Percentiles rank a stretch among this genome's conserved stretches.
Conservation (phyloP, 805 yeast species). For the Pichia heedii region DNA sequence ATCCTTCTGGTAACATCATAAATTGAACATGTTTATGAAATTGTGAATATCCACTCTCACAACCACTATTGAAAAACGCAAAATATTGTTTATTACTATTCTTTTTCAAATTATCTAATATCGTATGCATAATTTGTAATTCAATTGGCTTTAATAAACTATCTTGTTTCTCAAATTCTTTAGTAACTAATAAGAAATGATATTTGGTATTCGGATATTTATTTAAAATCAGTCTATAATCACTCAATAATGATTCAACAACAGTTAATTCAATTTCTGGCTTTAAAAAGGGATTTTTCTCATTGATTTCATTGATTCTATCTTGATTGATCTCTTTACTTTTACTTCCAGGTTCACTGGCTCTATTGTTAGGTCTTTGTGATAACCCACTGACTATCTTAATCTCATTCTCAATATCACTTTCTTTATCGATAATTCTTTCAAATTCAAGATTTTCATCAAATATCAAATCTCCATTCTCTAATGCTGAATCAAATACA, state of each 20-base stretch:
- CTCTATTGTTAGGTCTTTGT: slow-evolving; percentile 29
- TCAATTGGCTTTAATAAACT: slow-evolving; percentile 68
- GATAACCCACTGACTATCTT: slow-evolving; percentile 27
- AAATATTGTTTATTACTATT: slow-evolving; percentile 37
- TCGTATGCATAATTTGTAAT: slow-evolving; percentile 45
- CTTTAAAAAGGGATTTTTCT: slow-evolving; percentile 63
- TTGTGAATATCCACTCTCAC: slow-evolving; percentile 87
- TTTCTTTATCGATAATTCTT: slow-evolving; percentile 16
- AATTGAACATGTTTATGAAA: slow-evolving; percentile 90
- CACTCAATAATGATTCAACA: slow-evolving; percentile 39
- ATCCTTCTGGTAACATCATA: slow-evolving; percentile 56
- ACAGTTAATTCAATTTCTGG: slow-evolving; percentile 74
- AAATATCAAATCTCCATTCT: slow-evolving; percentile 20
- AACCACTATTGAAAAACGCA: slow-evolving; percentile 86
- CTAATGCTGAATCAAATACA: slow-evolving; percentile 19
- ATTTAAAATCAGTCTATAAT: slow-evolving; percentile 64
- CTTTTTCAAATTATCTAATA: slow-evolving; percentile 43
- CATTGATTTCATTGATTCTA: slow-evolving; percentile 24
- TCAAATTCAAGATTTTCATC: slow-evolving; percentile 14
- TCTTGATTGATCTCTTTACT: slow-evolving; percentile 30
- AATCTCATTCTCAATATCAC: slow-evolving; percentile 23
- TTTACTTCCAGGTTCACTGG: slow-evolving; percentile 22
- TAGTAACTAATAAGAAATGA: slow-evolving; percentile 76
- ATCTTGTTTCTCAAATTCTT: slow-evolving; percentile 60
- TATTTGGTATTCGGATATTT: slow-evolving; percentile 78